Evolutionary conservation across 2,329 filamentous ascomycete genomes (phyloP), one percentile per base, ranked within the genome.

Genomic region (Fusarium multiceps): DNA sequence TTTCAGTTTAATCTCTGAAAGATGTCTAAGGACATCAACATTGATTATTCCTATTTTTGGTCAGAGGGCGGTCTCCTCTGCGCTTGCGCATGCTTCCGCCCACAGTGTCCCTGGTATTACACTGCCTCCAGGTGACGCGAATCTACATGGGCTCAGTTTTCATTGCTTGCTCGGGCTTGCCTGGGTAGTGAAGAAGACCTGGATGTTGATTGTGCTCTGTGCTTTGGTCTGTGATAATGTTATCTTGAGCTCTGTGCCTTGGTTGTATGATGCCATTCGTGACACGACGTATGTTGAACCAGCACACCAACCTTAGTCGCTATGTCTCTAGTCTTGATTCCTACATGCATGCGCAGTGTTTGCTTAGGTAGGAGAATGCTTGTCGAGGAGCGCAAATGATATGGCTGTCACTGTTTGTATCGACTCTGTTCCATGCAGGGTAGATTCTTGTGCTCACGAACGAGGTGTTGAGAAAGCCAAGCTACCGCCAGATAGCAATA

Each of bases 1-100:
- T n/a, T n/a, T n/a, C n/a, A n/a, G n/a, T n/a, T n/a, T n/a, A n/a
- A 94, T 93, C 90, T 92, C 92, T 94, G 91, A 91, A 92, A 93
- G 87, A 86, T 85, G 85, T 86, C 89, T 88, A 92, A 84, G 85
- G 89, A 85, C 84, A 84, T 85, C 85, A 88, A 87, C 87, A 85
- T 85, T 89, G 90, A 93, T 94, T 94, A 93, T 88, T 89, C 90
- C 86, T 87, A 93, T 94, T 81, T 81, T 81, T 81, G 79, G 72
- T 53, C 25, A 46, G 45, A 43, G 78, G 76, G 74, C 55, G 69
- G 76, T 76, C 72, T 80, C 79, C 79, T 74, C 79, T 81, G 79
- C 78, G 80, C 80, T 81, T 80, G 80, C 80, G 76, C 76, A 81
- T 75, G 80, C 78, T 77, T 68, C 78, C 59, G 28, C 72, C 74